phyloP scores from a whole-genome alignment of 805 yeast genomes.

The Saccharomyces paradoxus region DNA sequence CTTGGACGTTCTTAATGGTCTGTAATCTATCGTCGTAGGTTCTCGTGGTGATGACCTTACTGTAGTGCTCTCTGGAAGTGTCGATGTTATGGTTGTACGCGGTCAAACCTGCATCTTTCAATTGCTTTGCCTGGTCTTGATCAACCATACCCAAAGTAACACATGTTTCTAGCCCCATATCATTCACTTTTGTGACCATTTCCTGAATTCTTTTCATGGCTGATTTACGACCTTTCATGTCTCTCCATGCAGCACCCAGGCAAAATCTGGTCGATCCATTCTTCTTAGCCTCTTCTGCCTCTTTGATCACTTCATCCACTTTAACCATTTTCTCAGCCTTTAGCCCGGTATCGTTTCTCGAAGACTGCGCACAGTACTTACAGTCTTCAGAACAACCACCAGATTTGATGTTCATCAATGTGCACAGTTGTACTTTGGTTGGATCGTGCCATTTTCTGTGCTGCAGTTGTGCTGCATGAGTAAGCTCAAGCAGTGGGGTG shows the following conservation, averaged over 20 bases:
- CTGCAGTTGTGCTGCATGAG: constrained; percentile 51
- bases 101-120: constrained; percentile 65
- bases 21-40: constrained; percentile 61
- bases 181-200: constrained; percentile 59
- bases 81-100: constrained; percentile 79
- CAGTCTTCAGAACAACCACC: constrained; percentile 84
- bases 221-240: constrained; percentile 68
- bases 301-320: constrained; percentile 53
- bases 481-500: constrained; percentile 57
- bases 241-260: constrained; percentile 86
- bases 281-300: constrained; percentile 55
- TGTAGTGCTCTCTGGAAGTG: constrained; percentile 70
- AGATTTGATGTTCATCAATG: constrained; percentile 63
- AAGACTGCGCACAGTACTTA: constrained; percentile 71
- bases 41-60: constrained; percentile 63
- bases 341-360: constrained; percentile 61
- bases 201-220: constrained; percentile 53
- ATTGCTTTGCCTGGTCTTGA: constrained; percentile 49
- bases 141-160: constrained; percentile 76
- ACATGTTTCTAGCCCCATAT: constrained; percentile 65
- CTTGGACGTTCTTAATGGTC: constrained; percentile 57
- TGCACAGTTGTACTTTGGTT: constrained; percentile 62
- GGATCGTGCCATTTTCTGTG: constrained; percentile 66
- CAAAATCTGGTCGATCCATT: constrained; percentile 76
- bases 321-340: constrained; percentile 57